phyloP scores from a whole-genome alignment of 1,284 basidiomycete genomes.

The Fomitopsis pinicola region DNA sequence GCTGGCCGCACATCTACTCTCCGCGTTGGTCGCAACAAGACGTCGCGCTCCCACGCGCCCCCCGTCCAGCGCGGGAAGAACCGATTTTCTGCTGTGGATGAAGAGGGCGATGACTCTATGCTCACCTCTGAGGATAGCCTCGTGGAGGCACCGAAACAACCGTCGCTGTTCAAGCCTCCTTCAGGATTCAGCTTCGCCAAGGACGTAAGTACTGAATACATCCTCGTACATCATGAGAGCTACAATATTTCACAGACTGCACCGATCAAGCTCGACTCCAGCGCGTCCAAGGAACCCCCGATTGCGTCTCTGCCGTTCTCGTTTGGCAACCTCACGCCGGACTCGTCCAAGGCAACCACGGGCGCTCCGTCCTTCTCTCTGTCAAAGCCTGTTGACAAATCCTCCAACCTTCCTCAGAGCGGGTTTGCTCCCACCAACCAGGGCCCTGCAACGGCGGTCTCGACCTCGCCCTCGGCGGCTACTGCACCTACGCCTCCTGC shows the following conservation, averaged over 20 bases:
- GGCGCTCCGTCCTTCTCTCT: neutral
- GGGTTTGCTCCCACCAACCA: neutral
- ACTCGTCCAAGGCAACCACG: neutral
- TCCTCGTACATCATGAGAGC: neutral
- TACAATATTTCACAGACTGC: slow-evolving; percentile 16
- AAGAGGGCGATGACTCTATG: slow-evolving; percentile 52
- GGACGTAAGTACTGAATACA: slow-evolving; percentile 39
- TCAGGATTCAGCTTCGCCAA: slow-evolving; percentile 63
- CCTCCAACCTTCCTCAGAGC: neutral
- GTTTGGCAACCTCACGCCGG: slow-evolving; percentile 35
- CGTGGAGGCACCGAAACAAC: slow-evolving; percentile 40
- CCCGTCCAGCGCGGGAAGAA: slow-evolving; percentile 37
- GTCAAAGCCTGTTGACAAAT: neutral
- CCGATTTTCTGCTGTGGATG: slow-evolving; percentile 64
- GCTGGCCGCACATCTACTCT: slow-evolving; percentile 46
- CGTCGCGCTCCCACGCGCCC: slow-evolving; percentile 49
- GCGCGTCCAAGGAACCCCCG: slow-evolving; percentile 58
- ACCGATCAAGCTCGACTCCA: slow-evolving; percentile 23
- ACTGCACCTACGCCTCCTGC: slow-evolving; percentile 10
- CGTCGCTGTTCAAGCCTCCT: slow-evolving; percentile 57
- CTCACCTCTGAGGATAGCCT: slow-evolving; percentile 36
- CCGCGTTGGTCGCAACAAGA: slow-evolving; percentile 59
- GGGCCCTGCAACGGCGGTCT: slow-evolving; percentile 4
- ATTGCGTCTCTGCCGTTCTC: slow-evolving; percentile 64
- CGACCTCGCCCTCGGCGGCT: slow-evolving; percentile 3